Evolutionary conservation across 2,329 filamentous ascomycete genomes (phyloP).

Genomic region (Claviceps humidiphila): DNA sequence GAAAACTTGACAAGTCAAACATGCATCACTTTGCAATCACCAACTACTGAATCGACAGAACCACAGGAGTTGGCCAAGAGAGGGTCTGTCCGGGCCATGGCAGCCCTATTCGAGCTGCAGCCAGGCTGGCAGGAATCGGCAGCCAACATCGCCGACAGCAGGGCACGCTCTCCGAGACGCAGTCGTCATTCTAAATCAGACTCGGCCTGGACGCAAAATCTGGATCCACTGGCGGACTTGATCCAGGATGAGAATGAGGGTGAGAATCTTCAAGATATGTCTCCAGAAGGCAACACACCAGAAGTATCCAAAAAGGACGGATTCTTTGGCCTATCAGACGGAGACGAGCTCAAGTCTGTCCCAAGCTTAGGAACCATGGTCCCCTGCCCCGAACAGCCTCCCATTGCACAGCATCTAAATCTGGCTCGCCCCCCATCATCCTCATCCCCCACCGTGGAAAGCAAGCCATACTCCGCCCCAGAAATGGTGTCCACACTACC

Average conservation of each 20-base stretch:
- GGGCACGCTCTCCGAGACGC: not conserved
- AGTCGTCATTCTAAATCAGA: constrained; percentile 5
- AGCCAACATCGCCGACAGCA: not conserved
- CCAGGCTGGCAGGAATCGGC: constrained; percentile 1
- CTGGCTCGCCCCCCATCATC: constrained; percentile 21
- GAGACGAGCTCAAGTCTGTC: constrained; percentile 9
- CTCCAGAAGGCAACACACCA: not conserved
- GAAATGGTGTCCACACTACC: not conserved
- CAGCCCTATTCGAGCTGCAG: constrained; percentile 35
- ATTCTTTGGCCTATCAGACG: not conserved
- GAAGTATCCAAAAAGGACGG: not conserved
- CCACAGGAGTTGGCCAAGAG: constrained; percentile 13
- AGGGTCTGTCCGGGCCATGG: constrained; percentile 34
- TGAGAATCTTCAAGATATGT: not conserved
- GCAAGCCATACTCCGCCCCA: not conserved
- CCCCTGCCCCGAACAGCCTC: constrained; percentile 22
- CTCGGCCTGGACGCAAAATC: constrained; percentile 1
- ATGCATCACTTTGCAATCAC: not conserved
- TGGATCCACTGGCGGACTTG: not conserved
- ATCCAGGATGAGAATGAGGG: not conserved
- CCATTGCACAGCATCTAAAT: constrained; percentile 25
- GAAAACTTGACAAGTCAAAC: constrained; percentile 4
- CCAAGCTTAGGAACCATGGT: constrained; percentile 26
- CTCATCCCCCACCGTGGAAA: constrained; percentile 8
- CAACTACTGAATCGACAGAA: constrained; percentile 8